Evolutionary conservation across 2,329 filamentous ascomycete genomes (phyloP).

Genomic region (Ophiostoma populinum): DNA sequence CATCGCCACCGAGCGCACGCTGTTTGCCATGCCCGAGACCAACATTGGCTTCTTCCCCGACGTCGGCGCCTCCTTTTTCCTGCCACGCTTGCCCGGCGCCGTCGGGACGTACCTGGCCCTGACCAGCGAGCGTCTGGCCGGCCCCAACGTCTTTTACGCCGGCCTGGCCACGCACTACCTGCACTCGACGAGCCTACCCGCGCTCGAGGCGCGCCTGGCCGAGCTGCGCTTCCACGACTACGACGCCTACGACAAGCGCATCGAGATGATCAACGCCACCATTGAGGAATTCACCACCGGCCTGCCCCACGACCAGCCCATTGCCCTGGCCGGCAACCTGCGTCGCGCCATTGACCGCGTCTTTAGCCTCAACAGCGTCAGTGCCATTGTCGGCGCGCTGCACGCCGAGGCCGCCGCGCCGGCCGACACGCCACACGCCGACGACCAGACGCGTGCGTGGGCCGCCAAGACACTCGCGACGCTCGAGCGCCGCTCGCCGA

Average conservation of each 20-base stretch:
- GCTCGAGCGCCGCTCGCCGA: slow-evolving; percentile 66
- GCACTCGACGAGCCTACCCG: slow-evolving; percentile 70
- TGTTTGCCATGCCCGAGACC: slow-evolving; percentile 98
- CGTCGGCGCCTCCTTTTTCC: slow-evolving; percentile 90
- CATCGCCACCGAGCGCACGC: slow-evolving; percentile 86
- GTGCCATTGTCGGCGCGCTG: slow-evolving; percentile 54
- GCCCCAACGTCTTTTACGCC: slow-evolving; percentile 74
- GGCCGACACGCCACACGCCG: slow-evolving; percentile 55
- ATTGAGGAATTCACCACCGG: slow-evolving; percentile 86
- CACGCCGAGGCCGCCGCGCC: slow-evolving; percentile 35
- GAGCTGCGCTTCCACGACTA: slow-evolving; percentile 81
- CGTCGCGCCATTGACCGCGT: slow-evolving; percentile 73
- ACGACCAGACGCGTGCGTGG: slow-evolving; percentile 49
- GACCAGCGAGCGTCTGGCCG: slow-evolving; percentile 68
- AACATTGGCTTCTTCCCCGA: slow-evolving; percentile 98
- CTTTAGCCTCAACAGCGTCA: slow-evolving; percentile 50
- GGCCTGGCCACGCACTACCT: slow-evolving; percentile 93
- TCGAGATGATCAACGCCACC: slow-evolving; percentile 63
- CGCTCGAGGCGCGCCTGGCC: slow-evolving; percentile 67
- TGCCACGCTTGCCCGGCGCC: slow-evolving; percentile 72
- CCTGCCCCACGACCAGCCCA: slow-evolving; percentile 57
- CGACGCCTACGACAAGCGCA: slow-evolving; percentile 41
- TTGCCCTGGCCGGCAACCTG: slow-evolving; percentile 48
- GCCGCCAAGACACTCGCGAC: slow-evolving; percentile 60
- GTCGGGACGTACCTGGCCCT: slow-evolving; percentile 86